These are phyloP conservation scores for Boletus barrowsii DNA, from an alignment of 768 basidiomycete genomes.

Conservation along the genomic window DNA sequence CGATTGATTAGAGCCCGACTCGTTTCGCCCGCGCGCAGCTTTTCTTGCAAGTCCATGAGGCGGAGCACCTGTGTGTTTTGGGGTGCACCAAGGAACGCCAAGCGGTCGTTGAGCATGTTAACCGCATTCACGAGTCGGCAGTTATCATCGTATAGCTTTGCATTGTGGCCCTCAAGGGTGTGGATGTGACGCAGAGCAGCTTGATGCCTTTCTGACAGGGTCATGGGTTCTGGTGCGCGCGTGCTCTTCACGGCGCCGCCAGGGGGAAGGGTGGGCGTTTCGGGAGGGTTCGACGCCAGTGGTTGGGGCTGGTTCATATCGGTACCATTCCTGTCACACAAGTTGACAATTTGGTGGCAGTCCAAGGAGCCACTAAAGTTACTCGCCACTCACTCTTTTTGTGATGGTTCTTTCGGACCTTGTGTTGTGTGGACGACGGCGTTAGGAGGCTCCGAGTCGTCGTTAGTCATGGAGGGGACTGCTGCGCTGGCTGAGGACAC, in stretches of 20 bases:
- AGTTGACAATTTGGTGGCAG: background rate
- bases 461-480: slow-evolving; percentile 8
- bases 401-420: background rate
- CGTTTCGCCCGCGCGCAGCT: slow-evolving; percentile 22
- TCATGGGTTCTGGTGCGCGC: slow-evolving; percentile 44
- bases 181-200: slow-evolving; percentile 33
- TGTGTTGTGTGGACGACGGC: slow-evolving; percentile 16
- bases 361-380: background rate
- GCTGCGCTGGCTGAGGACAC: background rate
- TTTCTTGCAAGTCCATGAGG: slow-evolving; percentile 25
- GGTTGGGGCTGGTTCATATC: background rate
- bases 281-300: background rate
- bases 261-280: slow-evolving; percentile 6
- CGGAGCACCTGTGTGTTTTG: slow-evolving; percentile 15
- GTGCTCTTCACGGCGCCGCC: slow-evolving; percentile 27
- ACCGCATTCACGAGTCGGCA: slow-evolving; percentile 27
- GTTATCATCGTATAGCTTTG: slow-evolving; percentile 40
- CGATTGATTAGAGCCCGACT: slow-evolving; percentile 12
- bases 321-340: slow-evolving; percentile 3
- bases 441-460: background rate
- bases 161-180: slow-evolving; percentile 26
- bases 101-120: slow-evolving; percentile 30
- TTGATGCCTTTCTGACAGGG: slow-evolving; percentile 29
- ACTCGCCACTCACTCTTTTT: slow-evolving; percentile 12
- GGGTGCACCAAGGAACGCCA: slow-evolving; percentile 19